Evolutionary conservation across 176 grass and related monocot species (phyloP).

Genomic region (Dactylis glomerata): DNA sequence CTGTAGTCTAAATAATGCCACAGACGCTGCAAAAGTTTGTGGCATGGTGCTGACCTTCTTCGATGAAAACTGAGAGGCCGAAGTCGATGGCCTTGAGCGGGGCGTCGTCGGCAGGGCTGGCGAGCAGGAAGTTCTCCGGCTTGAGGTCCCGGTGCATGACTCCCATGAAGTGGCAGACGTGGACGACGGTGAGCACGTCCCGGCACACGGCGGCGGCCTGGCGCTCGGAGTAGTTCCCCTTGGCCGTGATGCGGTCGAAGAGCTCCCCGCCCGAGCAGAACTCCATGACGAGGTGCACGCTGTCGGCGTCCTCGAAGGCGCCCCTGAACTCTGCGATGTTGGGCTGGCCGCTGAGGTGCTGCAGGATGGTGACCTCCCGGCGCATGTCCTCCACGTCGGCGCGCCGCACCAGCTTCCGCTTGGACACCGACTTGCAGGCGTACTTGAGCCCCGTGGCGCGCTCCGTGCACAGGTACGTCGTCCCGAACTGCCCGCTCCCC

Average conservation of each 20-base stretch:
- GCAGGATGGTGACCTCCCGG: constrained; percentile 83
- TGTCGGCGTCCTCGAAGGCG: constrained; percentile 60
- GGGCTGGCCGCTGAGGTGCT: constrained; percentile 86
- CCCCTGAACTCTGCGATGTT: constrained; percentile 92
- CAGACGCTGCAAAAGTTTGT: not conserved
- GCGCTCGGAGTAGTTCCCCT: constrained; percentile 62
- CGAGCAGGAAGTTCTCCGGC: constrained; percentile 84
- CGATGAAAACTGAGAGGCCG: constrained; percentile 82
- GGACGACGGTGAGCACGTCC: constrained; percentile 64
- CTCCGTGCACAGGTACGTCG: constrained; percentile 87
- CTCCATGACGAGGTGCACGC: constrained; percentile 89
- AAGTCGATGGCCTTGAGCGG: constrained; percentile 88
- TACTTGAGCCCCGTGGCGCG: constrained; percentile 39
- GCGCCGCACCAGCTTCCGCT: constrained; percentile 68
- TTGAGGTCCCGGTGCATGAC: constrained; percentile 90
- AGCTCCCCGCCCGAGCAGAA: constrained; percentile 88
- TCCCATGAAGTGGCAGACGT: constrained; percentile 96
- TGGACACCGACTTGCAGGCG: constrained; percentile 93
- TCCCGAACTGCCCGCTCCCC: constrained; percentile 73
- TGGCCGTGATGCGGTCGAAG: constrained; percentile 77
- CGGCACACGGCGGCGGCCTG: constrained; percentile 62
- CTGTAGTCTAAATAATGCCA: not conserved
- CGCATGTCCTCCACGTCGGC: constrained; percentile 70
- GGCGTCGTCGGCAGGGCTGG: constrained; percentile 50
- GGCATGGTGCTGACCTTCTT: constrained; percentile 48